Evolutionary conservation across 2,329 filamentous ascomycete genomes (phyloP).

Genomic region (Diatrype stigma): DNA sequence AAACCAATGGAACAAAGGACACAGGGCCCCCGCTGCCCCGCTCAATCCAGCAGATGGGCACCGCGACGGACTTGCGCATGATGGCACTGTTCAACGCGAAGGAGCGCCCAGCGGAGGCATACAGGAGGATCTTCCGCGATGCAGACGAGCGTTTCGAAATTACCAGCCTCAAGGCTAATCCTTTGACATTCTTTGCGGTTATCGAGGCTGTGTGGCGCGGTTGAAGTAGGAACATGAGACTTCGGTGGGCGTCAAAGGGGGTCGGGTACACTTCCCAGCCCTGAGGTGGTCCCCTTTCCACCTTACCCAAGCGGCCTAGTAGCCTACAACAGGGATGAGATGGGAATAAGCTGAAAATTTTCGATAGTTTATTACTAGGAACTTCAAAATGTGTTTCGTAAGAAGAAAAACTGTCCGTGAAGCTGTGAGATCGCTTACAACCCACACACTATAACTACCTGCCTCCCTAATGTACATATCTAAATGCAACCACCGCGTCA

Average conservation of each 20-base stretch:
- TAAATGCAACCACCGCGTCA: background rate
- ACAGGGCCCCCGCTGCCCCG: conserved; percentile 24
- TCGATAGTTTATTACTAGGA: too few relatives aligned
- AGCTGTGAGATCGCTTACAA: too few relatives aligned
- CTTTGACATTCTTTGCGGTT: conserved; percentile 31
- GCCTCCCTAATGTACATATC: background rate
- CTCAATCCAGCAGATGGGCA: conserved; percentile 35
- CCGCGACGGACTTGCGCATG: conserved; percentile 44
- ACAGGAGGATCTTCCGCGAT: conserved; percentile 38
- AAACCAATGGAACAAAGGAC: background rate
- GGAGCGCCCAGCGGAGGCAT: conserved; percentile 42
- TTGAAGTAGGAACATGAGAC: conserved; percentile 2
- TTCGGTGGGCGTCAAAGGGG: too few relatives aligned
- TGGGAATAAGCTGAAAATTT: too few relatives aligned
- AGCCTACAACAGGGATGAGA: too few relatives aligned
- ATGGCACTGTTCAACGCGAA: conserved; percentile 46
- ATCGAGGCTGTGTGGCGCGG: conserved; percentile 35
- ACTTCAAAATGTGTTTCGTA: too few relatives aligned
- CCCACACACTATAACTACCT: too few relatives aligned
- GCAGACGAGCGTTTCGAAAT: conserved; percentile 45
- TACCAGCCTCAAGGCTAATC: conserved; percentile 30
- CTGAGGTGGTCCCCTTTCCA: too few relatives aligned
- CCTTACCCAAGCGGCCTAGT: too few relatives aligned
- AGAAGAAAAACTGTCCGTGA: too few relatives aligned
- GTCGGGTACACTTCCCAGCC: too few relatives aligned